phyloP scores from a whole-genome alignment of 2,329 filamentous ascomycete species.

The Esteya vermicola region DNA sequence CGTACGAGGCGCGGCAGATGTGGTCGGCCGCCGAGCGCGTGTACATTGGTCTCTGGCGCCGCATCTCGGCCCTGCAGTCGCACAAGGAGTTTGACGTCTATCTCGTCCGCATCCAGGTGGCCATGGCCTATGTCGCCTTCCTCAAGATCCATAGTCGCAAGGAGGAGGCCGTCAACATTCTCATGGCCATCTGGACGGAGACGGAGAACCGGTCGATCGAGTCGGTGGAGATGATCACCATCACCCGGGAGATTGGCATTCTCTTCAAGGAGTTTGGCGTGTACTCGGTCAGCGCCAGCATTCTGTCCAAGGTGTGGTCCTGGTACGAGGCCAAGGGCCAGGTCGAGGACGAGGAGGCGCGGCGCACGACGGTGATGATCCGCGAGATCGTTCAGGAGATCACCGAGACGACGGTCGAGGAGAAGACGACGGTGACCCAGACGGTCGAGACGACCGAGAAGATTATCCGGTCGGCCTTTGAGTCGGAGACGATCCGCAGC shows the following conservation, averaged over 20 bases:
- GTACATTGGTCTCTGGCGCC: conserved; percentile 24
- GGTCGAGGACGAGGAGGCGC: conserved; percentile 18
- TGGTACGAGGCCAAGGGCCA: conserved; percentile 23
- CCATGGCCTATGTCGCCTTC: conserved; percentile 22
- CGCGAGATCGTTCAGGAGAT: conserved; percentile 25
- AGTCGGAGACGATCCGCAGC: conserved; percentile 2
- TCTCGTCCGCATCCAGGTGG: conserved; percentile 22
- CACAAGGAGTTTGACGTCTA: too few species aligned
- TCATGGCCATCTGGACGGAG: conserved; percentile 25
- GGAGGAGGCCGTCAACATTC: conserved; percentile 23
- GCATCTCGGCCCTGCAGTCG: conserved; percentile 20
- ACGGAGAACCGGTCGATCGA: conserved; percentile 22
- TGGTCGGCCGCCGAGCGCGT: conserved; percentile 22
- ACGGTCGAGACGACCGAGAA: conserved; percentile 21
- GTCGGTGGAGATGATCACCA: conserved; percentile 18
- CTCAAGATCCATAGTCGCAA: conserved; percentile 16
- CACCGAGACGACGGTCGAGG: conserved; percentile 18
- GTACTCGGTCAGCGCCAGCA: conserved; percentile 17
- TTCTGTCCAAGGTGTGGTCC: conserved; percentile 22
- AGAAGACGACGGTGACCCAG: conserved; percentile 19
- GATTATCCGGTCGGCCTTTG: too few species aligned
- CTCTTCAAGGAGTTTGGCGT: conserved; percentile 20
- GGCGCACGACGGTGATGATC: conserved; percentile 20
- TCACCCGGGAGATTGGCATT: conserved; percentile 20
- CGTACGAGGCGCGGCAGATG: conserved; percentile 19